Conservation (phyloP, 2,329 filamentous ascomycete species). For the Blumeria hordei region DNA sequence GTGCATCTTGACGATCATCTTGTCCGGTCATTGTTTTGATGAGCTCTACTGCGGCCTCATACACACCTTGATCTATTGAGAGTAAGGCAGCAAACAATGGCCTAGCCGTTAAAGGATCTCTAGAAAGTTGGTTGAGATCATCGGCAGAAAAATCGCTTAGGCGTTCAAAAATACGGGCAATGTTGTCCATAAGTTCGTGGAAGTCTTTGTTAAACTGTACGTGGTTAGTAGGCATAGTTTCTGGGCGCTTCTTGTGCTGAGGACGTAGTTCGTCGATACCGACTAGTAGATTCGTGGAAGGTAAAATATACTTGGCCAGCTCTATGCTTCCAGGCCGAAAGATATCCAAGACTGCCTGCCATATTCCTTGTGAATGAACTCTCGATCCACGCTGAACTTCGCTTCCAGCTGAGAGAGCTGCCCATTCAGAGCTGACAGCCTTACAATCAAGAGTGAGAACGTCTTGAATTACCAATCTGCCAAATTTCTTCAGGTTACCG, state of each 20-base stretch:
- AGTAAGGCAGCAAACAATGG: constrained; percentile 59
- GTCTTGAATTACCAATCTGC: constrained; percentile 39
- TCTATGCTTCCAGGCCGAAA: constrained; percentile 42
- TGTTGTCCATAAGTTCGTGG: constrained; percentile 30
- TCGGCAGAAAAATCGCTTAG: constrained; percentile 50
- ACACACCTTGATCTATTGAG: constrained; percentile 55
- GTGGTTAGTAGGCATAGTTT: constrained; percentile 27
- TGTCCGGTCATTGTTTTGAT: constrained; percentile 63
- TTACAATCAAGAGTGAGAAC: constrained; percentile 48
- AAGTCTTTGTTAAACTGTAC: constrained; percentile 59
- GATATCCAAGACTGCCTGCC: constrained; percentile 49
- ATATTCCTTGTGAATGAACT: constrained; percentile 50
- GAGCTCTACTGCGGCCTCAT: constrained; percentile 56
- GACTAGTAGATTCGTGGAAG: constrained; percentile 34
- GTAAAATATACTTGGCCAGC: constrained; percentile 49
- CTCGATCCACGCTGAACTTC: constrained; percentile 40
- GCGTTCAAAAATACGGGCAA: constrained; percentile 53
- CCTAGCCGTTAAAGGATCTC: constrained; percentile 41
- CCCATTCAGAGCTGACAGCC: constrained; percentile 42
- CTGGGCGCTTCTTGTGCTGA: constrained; percentile 9
- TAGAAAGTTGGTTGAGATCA: constrained; percentile 46
- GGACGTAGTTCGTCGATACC: constrained; percentile 45
- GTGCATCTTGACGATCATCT: constrained; percentile 24
- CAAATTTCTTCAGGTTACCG: constrained; percentile 27
- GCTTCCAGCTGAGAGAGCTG: constrained; percentile 31